Evolutionary conservation across 148 eudicot species (phyloP), one percentile per base, ranked within the genome.

Genomic region (Amaranthus hypochondriacus): DNA sequence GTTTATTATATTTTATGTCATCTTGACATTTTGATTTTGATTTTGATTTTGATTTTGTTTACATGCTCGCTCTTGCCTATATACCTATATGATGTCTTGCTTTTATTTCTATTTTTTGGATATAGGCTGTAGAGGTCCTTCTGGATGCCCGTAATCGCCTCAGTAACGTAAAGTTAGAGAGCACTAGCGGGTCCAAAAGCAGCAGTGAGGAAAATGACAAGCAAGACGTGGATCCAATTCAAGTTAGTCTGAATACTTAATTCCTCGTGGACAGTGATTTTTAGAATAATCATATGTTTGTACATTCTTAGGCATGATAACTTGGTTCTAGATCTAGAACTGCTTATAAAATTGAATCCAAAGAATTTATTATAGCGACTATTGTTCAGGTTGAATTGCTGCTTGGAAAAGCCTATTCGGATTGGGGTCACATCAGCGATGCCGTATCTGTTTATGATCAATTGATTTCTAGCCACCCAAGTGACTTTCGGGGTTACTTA

Each of bases 391-490:
- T 95, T 70, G 96, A 90, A 57, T 78, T 95, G 84, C 88, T 95
- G 77, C 96, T 95, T 64, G 99, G 99, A 66, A 95, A 95, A 83
- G 99, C 96, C 53, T 95, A 95, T 83, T 84, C 99, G 59, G 97
- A 90, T 63, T 92, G 99, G 99, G 97, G 99, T 65, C 97, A 92
- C 73, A 73, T 92, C 60, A 89, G 93, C 66, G 99, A 95, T 84
- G 99, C 99, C 42, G 80, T 90, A 59, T 74, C 93, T 73, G 89
- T 95, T 43, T 95, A 95, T 76, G 96, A 95, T 86, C 87, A 84
- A 73, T 88, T 95, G 77, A 95, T 95, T 73, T 83, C 96, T 66
- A 81, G 68, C 80, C 82, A 86, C 82, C 99, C 96, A 53, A 78
- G 88, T 75, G 99, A 95, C 59, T 95, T 95, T 68, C 88, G 96